Base-by-base conservation (phyloP, 2,329 filamentous ascomycete genomes). In the Phialophora expanda region DNA sequence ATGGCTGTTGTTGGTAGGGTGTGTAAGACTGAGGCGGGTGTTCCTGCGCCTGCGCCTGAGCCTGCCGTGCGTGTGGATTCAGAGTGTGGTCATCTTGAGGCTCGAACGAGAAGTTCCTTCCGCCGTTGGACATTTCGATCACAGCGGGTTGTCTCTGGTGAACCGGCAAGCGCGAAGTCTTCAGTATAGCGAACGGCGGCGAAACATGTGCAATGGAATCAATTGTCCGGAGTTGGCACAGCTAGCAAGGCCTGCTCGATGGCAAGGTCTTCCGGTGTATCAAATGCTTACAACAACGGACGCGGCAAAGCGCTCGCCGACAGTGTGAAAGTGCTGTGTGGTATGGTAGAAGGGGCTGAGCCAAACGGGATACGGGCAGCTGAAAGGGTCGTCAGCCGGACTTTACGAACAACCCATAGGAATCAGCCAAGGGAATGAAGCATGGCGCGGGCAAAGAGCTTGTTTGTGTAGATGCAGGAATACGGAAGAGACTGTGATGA, bases 81-180 rank as follows among this genome's bases (percentile, higher is more conserved):
- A 69, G 20, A 46, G 60, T 53, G 24, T 63, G 22, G 64, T 73
- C 70, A 56, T 73, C 67, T 46, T 71, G 60, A n/a, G 67, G 60
- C 51, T 73, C 70, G 61, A 74, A 74, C 34, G 72, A 74, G 60
- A 73, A 74, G 28, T 66, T 61, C 59, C 71, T 67, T 46, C 55
- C 61, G 38, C 56, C 56, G 53, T 34, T 60, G 48, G 69, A 61
- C 68, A 70, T 70, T 57, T 38, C 66, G 62, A 46, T 56, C 30
- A 41, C 63, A 66, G 68, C 61, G 34, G 60, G 58, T 32, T 28
- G 17, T n/a, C 38, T 44, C 17, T 44, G 17, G 17, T n/a, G 38
- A 8, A n/a, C 38, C 2, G 17, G 38, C 48, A 51, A 24, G 14
- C 26, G 48, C 48, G 7, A 44, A n/a, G 38, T 44, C 38, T 44